Conservation (phyloP, 2,329 filamentous ascomycete genomes). For the Trichoderma atroviride region DNA sequence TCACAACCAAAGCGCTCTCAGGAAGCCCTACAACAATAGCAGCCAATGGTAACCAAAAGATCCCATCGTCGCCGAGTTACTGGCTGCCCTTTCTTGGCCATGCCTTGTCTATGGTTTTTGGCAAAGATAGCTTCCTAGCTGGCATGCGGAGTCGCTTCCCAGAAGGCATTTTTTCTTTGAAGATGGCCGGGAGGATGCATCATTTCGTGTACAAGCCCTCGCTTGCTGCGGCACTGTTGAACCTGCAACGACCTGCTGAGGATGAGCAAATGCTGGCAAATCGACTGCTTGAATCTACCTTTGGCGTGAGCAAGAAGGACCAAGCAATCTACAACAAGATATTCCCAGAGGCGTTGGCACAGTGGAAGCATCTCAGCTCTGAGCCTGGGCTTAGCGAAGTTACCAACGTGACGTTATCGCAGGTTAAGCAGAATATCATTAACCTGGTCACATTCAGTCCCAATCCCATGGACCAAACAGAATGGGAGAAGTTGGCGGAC, state of each 20-base stretch:
- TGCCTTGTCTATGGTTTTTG: slow-evolving; percentile 38
- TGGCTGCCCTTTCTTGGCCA: slow-evolving; percentile 45
- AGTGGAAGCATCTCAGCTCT: slow-evolving; percentile 35
- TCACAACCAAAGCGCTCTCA: slow-evolving; percentile 34
- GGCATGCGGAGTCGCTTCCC: slow-evolving; percentile 38
- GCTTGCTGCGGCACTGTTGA: slow-evolving; percentile 36
- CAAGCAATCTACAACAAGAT: slow-evolving; percentile 39
- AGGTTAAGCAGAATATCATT: slow-evolving; percentile 37
- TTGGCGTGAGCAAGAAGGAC: slow-evolving; percentile 38
- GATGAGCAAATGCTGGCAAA: slow-evolving; percentile 35
- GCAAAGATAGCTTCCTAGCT: slow-evolving; percentile 37
- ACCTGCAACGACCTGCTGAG: slow-evolving; percentile 34
- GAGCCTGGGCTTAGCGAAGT: slow-evolving; percentile 35
- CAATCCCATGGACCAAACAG: slow-evolving; percentile 42
- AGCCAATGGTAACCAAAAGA: slow-evolving; percentile 13
- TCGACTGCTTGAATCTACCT: slow-evolving; percentile 38
- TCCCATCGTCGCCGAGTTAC: slow-evolving; percentile 32
- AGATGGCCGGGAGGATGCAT: slow-evolving; percentile 39
- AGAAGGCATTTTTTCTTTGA: slow-evolving; percentile 42
- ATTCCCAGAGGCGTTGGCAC: slow-evolving; percentile 34
- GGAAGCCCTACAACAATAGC: slow-evolving; percentile 3
- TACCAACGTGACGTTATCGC: slow-evolving; percentile 28
- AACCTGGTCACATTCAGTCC: slow-evolving; percentile 46
- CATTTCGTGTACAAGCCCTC: slow-evolving; percentile 41
- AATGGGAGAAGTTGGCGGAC: slow-evolving; percentile 43